Evolutionary conservation across 495 filamentous ascomycete species (phyloP), one percentile per base, ranked within the genome.

Genomic region (Daldinia concentrica): DNA sequence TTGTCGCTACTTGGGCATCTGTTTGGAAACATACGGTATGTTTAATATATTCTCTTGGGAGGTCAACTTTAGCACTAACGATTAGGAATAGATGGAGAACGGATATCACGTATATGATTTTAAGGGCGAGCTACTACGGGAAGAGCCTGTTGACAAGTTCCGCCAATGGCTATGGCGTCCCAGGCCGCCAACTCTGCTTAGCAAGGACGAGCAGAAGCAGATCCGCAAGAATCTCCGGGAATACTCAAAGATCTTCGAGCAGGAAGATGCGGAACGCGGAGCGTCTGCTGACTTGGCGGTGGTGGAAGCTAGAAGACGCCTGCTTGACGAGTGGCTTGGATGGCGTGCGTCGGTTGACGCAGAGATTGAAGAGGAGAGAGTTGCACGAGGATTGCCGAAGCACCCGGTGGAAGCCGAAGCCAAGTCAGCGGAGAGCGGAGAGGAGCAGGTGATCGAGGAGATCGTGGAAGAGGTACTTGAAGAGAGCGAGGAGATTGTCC

Each of bases 61-160:
- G 19, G 17, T 24, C 48, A 17, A 14, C 26, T 56, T 39, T 15
- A 5, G 32, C 76, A 72, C 84, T 87, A 82, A 87, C 55, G 26
- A 45, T 39, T 32, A 6, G 58, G 27, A 34, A 39, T 72, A 98
- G 93, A 97, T 97, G 93, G 96, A 98, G 84, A 98, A 98, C 79
- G 95, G 95, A 74, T 99, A 97, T 85, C 95, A 98, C 80, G 79
- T 99, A 56, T 97, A 97, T 88, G 94, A 97, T 82, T 98, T 98
- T 88, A 90, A 90, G 79, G 96, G 95, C 60, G 88, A 89, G 69
- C 89, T 91, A 55, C 89, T 99, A 22, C 91, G 94, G 69, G 96
- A 98, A 80, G 92, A 98, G 80, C 91, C 88, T 58, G 89, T 97
- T 69, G 96, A 99, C 58, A 94, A 94, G 78, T 98, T 99, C 89